Base-by-base conservation (phyloP, 2,329 filamentous ascomycete genomes). In the Diaporthe aspalathi region DNA sequence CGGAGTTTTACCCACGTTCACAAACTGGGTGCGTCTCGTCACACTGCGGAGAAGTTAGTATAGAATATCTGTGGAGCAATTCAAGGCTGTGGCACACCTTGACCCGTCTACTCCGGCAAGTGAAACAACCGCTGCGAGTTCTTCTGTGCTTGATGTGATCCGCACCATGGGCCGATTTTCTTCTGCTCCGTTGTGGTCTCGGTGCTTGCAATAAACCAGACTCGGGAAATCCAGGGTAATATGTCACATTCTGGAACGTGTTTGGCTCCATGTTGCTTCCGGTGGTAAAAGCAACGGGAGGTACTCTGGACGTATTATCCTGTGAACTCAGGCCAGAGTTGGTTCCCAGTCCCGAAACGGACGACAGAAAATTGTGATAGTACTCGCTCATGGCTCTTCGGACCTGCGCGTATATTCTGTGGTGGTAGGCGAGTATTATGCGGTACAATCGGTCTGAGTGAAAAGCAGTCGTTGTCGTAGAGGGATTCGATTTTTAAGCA, bases 41-140 rank as follows among this genome's bases (percentile, higher is more conserved):
- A 80, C 96, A 99, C 93, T 97, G 76, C n/a, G 35, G 16, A 49
- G 47, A 69, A 68, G 52, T 81, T 74, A 81, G 78, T 68, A 73
- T 52, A 17, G 4, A 11, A 5, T 57, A 17, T 16, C 24, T 22
- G 2, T 17, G 35, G 47, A 29, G 6, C 52, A 54, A 43, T 52
- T 50, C 20, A 67, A 49, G 53, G 35, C 32, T 5, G 47, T 47
- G 50, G 65, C 22, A 50, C 84, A 91, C 90, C 86, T 92, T 98
- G 66, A 98, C 95, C 80, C 96, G 90, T 75, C 96, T 89, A 77
- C 91, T 92, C 72, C 96, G 89, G 81, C 96, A 99, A 57, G 95
- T 98, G 75, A 87, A 98, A 83, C 96, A 99, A 35, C 96, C 96
- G 74, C 94, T 98, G 76, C 96, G 89, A 53, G 96, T 98, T 76